phyloP scores from a whole-genome alignment of 208 protist species.

The Acanthamoeba quina region DNA sequence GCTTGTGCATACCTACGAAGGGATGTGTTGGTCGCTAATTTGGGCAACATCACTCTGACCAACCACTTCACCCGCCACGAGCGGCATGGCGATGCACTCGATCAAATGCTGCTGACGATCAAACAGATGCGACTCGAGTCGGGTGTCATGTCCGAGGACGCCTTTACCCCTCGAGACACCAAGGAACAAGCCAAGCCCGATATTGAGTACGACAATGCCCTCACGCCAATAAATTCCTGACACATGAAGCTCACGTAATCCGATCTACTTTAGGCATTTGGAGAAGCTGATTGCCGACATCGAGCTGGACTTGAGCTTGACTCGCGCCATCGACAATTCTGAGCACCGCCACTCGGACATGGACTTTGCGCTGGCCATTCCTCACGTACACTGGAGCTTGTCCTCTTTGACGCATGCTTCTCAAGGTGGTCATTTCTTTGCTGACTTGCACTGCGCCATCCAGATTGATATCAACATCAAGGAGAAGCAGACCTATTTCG shows the following conservation, averaged over 20 bases:
- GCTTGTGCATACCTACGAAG: background rate
- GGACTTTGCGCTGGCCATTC: background rate
- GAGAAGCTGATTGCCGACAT: conserved; percentile 37
- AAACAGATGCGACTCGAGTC: conserved; percentile 39
- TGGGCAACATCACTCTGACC: conserved; percentile 61
- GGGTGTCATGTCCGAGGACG: conserved; percentile 30
- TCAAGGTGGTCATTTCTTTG: background rate
- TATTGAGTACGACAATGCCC: background rate
- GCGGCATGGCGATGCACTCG: background rate
- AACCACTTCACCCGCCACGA: background rate
- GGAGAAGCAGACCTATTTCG: conserved; percentile 52
- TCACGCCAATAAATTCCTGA: background rate
- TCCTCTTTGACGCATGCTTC: background rate
- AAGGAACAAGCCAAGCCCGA: background rate
- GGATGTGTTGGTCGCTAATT: conserved; percentile 32
- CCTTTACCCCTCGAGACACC: background rate
- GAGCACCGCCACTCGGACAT: background rate
- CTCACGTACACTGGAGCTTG: background rate
- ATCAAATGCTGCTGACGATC: conserved; percentile 8
- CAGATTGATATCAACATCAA: conserved; percentile 65
- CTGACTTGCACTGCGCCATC: background rate
- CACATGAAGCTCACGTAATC: background rate
- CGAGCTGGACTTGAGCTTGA: conserved; percentile 28
- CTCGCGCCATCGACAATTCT: conserved; percentile 33
- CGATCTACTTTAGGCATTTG: background rate